Base-by-base conservation (phyloP, 345 rosid species). In the Pistacia vera region DNA sequence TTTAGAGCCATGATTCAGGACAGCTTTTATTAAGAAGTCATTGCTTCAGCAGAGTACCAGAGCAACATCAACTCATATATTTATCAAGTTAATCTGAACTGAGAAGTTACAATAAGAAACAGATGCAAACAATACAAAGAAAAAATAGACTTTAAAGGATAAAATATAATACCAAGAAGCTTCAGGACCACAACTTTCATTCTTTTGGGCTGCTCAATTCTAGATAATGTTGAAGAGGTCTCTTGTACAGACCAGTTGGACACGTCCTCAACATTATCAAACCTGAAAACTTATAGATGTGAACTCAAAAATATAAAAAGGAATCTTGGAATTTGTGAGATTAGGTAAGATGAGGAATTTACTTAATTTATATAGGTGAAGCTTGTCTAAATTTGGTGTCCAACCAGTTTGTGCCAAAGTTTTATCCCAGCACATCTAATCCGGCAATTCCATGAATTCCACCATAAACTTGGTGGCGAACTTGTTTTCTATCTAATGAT, bases 351-450 rank as follows among this genome's bases (percentile, higher is more conserved):
- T 33, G 22, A 4, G 63, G 51, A 78, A 16, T 33, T 69, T 86
- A 93, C 99, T 91, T 87, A 83, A 95, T 95, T 78, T 89, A 85
- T 95, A 25, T 76, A 95, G 98, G 99, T 22, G 98, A 90, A 63
- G 97, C 97, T 78, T 95, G 98, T 87, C 89, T 84, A 41, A 41
- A 41, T 41, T 41, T 41, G 46, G 46, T 41, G 46, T 41, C 46
- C 46, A 5, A 7, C 8, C 9, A 7, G 46, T 41, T 41, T 41
- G 46, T 1, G 46, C 46, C 9, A 6, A 41, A 41, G 46, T 5
- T 41, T 38, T 41, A 41, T 41, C 46, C 46, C 46, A 41, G 8
- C 46, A 41, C 46, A 41, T 41, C 46, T 41, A 41, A 41, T 41
- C 46, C 0, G 46, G 46, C 46, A 41, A 41, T 41, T 41, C 46